phyloP scores from a whole-genome alignment of 305 asterid species.

The Fraxinus velutina region DNA sequence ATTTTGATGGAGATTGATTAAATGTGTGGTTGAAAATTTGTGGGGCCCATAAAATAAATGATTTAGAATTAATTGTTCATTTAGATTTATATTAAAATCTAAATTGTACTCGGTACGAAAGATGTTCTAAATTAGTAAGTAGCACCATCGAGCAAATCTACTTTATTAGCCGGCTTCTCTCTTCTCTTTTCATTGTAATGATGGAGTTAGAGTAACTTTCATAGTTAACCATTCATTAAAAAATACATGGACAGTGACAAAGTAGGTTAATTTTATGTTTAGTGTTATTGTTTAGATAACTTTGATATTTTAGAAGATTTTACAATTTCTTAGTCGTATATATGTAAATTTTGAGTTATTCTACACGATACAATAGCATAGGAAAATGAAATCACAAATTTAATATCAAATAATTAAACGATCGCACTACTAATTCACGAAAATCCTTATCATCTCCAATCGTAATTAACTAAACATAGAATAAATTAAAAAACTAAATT shows the following conservation, averaged over 20 bases:
- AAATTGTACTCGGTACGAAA: too few species aligned
- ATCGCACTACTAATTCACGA: not conserved
- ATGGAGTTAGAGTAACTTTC: not conserved
- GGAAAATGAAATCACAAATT: not conserved
- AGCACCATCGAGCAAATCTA: not conserved
- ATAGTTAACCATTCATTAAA: not conserved
- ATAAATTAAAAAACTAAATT: not conserved
- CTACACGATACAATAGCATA: not conserved
- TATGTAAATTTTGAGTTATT: not conserved
- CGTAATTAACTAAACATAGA: not conserved
- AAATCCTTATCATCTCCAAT: not conserved
- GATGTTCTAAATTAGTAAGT: not conserved
- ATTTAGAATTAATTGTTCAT: too few species aligned
- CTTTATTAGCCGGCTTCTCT: not conserved
- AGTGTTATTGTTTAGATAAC: not conserved
- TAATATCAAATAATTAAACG: not conserved
- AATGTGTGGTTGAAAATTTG: too few species aligned
- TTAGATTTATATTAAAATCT: too few species aligned
- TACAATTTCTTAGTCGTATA: not conserved
- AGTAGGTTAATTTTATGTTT: not conserved
- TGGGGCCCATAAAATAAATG: too few species aligned
- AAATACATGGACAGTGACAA: not conserved
- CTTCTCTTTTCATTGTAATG: not conserved
- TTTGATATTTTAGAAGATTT: not conserved
- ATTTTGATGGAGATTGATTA: too few species aligned